Percentiles rank a stretch among this genome's conserved stretches.
Conservation (phyloP, 305 asterid genomes). For the Fraxinus albicans region DNA sequence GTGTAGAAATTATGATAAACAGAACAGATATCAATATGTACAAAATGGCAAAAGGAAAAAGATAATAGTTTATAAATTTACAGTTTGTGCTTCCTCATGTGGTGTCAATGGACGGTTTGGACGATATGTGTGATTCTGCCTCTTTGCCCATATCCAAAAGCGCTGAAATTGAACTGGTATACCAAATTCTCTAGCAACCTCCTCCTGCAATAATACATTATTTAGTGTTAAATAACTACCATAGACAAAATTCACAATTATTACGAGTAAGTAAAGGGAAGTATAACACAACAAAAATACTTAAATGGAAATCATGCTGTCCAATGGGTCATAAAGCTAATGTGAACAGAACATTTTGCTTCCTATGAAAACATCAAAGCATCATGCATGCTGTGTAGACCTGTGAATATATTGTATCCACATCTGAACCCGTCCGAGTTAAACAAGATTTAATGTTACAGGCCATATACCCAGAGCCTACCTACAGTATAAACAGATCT, state of each 20-base stretch:
- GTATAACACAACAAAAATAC: background rate
- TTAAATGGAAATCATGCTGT: background rate
- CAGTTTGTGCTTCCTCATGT: conserved; percentile 81
- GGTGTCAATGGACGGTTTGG: conserved; percentile 83
- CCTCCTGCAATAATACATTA: conserved; percentile 57
- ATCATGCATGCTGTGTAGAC: background rate
- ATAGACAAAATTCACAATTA: background rate
- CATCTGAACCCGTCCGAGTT: background rate
- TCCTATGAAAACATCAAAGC: conserved; percentile 4
- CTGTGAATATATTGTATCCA: background rate
- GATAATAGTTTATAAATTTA: conserved; percentile 25
- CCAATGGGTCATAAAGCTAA: background rate
- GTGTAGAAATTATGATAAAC: background rate
- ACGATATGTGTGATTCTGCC: conserved; percentile 91
- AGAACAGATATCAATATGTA: conserved; percentile 1
- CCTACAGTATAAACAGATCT: background rate
- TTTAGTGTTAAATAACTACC: background rate
- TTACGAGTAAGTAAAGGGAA: conserved; percentile 8
- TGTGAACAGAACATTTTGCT: background rate
- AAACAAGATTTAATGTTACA: background rate
- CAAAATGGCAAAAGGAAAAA: conserved; percentile 12
- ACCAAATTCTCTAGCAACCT: conserved; percentile 84
- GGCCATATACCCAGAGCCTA: background rate
- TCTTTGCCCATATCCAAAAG: conserved; percentile 93
- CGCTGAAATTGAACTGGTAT: conserved; percentile 85